Evolutionary conservation across 2,329 filamentous ascomycete genomes (phyloP).

Genomic region (Penicillium olsonii): DNA sequence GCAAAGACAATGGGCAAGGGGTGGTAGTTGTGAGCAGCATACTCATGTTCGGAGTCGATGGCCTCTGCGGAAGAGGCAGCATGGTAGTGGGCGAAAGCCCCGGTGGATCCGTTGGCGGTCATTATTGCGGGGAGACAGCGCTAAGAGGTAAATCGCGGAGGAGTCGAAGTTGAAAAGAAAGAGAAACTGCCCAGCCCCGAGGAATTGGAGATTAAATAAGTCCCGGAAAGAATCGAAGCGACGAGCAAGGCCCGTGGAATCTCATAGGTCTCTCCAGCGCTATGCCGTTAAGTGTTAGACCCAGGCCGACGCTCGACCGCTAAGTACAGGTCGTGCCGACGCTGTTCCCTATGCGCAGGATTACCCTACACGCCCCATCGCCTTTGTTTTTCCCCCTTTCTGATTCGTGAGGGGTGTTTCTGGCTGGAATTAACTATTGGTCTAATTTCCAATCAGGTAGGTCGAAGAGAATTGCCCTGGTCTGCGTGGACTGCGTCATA

Average conservation of each 20-base stretch:
- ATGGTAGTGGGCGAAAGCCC: conserved; percentile 59
- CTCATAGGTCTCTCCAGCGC: conserved; percentile 11
- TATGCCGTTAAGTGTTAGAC: conserved; percentile 40
- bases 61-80: conserved; percentile 75
- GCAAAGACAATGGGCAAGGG: conserved; percentile 93
- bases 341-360: conserved; percentile 30
- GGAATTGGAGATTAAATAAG: too few relatives aligned
- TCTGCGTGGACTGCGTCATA: too few relatives aligned
- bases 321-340: conserved; percentile 31
- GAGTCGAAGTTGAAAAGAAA: neutral
- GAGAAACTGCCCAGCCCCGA: too few relatives aligned
- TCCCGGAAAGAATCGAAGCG: too few relatives aligned
- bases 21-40: conserved; percentile 98
- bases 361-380: conserved; percentile 21
- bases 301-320: conserved; percentile 23
- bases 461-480: neutral
- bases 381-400: conserved; percentile 4
- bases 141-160: conserved; percentile 6
- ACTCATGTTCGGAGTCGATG: conserved; percentile 77
- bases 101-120: conserved; percentile 42
- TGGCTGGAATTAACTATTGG: neutral
- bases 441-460: neutral
- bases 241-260: conserved; percentile 7
- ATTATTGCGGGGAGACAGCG: conserved; percentile 32
- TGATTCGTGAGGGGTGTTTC: neutral